Conservation (phyloP, 805 yeast genomes). For the Yamadazyma scolyti region DNA sequence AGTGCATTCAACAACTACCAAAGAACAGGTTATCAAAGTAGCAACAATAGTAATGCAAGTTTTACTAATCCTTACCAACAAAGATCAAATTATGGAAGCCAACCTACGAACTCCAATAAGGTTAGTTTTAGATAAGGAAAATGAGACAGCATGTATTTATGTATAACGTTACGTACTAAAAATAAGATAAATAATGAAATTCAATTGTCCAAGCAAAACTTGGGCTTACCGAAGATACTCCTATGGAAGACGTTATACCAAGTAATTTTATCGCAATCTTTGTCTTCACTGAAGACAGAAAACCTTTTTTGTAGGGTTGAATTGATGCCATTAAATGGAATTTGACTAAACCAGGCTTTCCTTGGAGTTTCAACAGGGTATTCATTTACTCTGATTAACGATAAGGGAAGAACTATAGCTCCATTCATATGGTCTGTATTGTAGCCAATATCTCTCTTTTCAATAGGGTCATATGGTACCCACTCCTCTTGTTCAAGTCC, state of each 20-base stretch:
- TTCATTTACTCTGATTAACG: conserved; percentile 15
- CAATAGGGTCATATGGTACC: conserved; percentile 4
- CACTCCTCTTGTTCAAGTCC: conserved; percentile 2
- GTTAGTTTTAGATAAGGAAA: conserved; percentile 10
- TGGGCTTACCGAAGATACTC: conserved; percentile 47
- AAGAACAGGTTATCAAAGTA: conserved; percentile 7
- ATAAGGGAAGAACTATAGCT: conserved; percentile 17
- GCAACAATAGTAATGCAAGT: conserved; percentile 9
- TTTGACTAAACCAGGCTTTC: conserved; percentile 15
- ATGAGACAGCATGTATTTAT: background rate
- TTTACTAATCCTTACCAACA: conserved; percentile 15
- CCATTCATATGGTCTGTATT: conserved; percentile 7
- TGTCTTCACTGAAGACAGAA: conserved; percentile 16
- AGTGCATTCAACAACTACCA: conserved; percentile 15
- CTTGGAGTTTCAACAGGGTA: conserved; percentile 13
- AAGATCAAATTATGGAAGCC: conserved; percentile 10
- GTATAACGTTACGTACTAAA: background rate
- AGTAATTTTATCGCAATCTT: conserved; percentile 45
- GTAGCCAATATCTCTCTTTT: conserved; percentile 1
- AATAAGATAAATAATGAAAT: background rate
- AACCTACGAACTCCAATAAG: conserved; percentile 6
- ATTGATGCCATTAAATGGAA: conserved; percentile 2
- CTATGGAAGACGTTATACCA: conserved; percentile 52
- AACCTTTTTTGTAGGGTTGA: conserved; percentile 3
- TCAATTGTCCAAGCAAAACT: conserved; percentile 23